Percentiles rank a stretch among this genome's conserved stretches.
phyloP scores from a whole-genome alignment of 1,284 basidiomycete genomes.

The Pisolithus thermaeus region DNA sequence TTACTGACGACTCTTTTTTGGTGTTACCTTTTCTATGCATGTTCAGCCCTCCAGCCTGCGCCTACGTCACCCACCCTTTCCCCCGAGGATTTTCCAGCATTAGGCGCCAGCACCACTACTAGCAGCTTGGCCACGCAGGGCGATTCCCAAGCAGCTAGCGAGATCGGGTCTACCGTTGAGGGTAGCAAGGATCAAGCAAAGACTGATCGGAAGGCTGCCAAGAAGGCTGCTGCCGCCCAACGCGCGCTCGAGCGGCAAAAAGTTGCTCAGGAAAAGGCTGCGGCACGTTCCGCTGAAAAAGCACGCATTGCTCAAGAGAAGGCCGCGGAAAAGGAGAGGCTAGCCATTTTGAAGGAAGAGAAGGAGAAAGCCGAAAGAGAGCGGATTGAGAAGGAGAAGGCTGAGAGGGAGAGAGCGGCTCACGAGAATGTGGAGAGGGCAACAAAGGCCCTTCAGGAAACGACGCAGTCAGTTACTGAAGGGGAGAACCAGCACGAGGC shows the following conservation, averaged over 20 bases:
- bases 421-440: conserved; percentile 26
- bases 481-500: conserved; percentile 30
- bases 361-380: conserved; percentile 36
- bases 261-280: conserved; percentile 48
- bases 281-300: conserved; percentile 44
- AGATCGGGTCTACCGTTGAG: conserved; percentile 26
- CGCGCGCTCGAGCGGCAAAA: conserved; percentile 54
- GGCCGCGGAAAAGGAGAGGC: conserved; percentile 34
- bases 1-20: conserved; percentile 47
- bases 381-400: conserved; percentile 30
- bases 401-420: conserved; percentile 30
- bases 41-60: conserved; percentile 37
- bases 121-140: conserved; percentile 12
- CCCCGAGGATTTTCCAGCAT: conserved; percentile 67
- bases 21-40: conserved; percentile 26
- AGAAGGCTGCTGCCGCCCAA: conserved; percentile 54
- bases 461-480: conserved; percentile 24
- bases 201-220: conserved; percentile 52
- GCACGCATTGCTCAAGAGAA: conserved; percentile 38
- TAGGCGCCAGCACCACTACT: conserved; percentile 28
- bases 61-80: conserved; percentile 53
- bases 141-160: conserved; percentile 29
- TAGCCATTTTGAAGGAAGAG: conserved; percentile 36
- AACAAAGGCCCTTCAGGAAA: conserved; percentile 30
- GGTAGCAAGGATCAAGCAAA: conserved; percentile 44